Base-by-base conservation (phyloP, 148 eudicot genomes). In the Pharnaceum exiguum region DNA sequence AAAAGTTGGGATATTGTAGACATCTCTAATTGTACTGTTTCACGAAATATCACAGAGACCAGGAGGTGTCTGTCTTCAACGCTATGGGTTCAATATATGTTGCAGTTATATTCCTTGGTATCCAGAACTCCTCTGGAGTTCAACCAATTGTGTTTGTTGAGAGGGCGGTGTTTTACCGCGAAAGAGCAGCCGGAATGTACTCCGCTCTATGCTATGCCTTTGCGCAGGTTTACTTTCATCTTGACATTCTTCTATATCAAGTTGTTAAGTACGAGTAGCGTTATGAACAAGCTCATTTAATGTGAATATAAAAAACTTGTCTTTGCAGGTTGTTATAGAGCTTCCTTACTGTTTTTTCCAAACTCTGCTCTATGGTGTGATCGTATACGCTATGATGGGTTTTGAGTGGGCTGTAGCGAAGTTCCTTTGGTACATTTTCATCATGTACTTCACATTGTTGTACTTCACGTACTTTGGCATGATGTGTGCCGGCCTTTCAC, bases 101-200 rank as follows among this genome's bases (percentile, higher is more conserved):
- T 46, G 64, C 90, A 17, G 69, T 75, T 71, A 43, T 85, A 72
- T 91, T 91, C 70, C 65, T 91, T 59, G 96, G 98, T 7, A 79
- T 85, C 46, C 85, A 77, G 51, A 91, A 91, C 60, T 71, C 96
- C 50, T 77, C 96, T 6, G 73, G 90, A 8, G 98, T 91, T 33
- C 98, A 91, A 62, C 94, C 96, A 21, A 64, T 91, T 22, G 71
- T 91, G 66, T 73, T 96, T 27, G 77, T 85, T 57, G 98, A 83
- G 60, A 87, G 97, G 65, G 70, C 90, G 26, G 97, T 91, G 19
- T 91, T 91, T 68, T 91, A 91, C 62, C 62, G 94, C 64, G 98
- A 91, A 71, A 85, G 62, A 65, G 96, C 96, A 40, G 98, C 98
- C 60, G 94, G 98, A 65, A 81, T 91, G 97, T 87, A 85, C 60